Evolutionary conservation across 78 protist genomes (phyloP).

Genomic region (Salpingoeca rosetta): DNA sequence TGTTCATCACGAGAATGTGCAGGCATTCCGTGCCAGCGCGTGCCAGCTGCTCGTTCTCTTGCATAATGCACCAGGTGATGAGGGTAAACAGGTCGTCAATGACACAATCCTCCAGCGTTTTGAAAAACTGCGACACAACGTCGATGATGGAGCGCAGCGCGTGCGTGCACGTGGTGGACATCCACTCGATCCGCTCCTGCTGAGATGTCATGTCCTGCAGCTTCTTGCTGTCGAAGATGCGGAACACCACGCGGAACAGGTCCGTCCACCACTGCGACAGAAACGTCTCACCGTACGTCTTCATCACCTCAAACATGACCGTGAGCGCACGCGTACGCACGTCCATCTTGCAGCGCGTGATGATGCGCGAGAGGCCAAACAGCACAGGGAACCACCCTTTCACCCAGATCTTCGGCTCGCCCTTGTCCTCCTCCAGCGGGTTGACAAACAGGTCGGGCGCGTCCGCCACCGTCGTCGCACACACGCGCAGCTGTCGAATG

Average conservation of each 20-base stretch:
- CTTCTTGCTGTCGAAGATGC: slow-evolving; percentile 71
- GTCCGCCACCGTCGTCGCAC: slow-evolving; percentile 2
- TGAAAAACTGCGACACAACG: background rate
- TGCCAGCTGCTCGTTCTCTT: slow-evolving; percentile 17
- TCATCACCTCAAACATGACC: slow-evolving; percentile 54
- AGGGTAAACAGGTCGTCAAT: slow-evolving; percentile 17
- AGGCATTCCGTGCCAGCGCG: slow-evolving; percentile 13
- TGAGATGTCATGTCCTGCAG: background rate
- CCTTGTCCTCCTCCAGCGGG: background rate
- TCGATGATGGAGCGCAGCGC: slow-evolving; percentile 13
- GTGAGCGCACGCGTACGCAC: slow-evolving; percentile 54
- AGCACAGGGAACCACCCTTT: slow-evolving; percentile 46
- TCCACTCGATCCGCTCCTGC: slow-evolving; percentile 25
- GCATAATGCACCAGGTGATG: slow-evolving; percentile 10
- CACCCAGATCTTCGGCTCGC: background rate
- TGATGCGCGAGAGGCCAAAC: slow-evolving; percentile 32
- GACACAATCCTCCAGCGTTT: background rate
- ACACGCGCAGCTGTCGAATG: background rate
- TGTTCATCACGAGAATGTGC: slow-evolving; percentile 13
- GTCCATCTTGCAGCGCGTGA: slow-evolving; percentile 40
- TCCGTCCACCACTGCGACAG: slow-evolving; percentile 61
- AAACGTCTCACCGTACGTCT: slow-evolving; percentile 50
- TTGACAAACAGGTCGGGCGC: slow-evolving; percentile 5
- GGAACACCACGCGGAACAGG: slow-evolving; percentile 71
- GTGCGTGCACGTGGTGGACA: slow-evolving; percentile 24